Conservation (phyloP, 2,329 filamentous ascomycete species). For the Truncatella angustata region DNA sequence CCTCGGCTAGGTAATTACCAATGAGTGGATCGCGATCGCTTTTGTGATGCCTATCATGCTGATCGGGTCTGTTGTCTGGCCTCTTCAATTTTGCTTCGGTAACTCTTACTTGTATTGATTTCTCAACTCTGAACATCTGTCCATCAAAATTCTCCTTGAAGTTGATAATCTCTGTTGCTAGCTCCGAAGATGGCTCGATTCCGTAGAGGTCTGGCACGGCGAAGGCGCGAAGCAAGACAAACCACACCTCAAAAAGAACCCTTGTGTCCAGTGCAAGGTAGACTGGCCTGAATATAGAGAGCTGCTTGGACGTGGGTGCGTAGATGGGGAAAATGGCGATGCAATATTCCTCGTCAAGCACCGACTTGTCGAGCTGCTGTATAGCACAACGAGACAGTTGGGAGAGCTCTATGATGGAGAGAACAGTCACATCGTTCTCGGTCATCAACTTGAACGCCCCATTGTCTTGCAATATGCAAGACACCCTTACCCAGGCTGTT, state of each 20-base stretch:
- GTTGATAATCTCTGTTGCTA: conserved; percentile 41
- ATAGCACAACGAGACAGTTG: conserved; percentile 88
- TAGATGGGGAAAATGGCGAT: conserved; percentile 96
- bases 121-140: conserved; percentile 61
- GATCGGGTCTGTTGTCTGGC: conserved; percentile 24
- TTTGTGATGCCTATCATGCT: conserved; percentile 28
- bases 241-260: conserved; percentile 96
- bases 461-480: conserved; percentile 91
- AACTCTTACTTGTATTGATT: conserved; percentile 56
- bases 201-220: conserved; percentile 89
- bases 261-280: conserved; percentile 85
- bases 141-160: conserved; percentile 37
- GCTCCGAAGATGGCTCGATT: conserved; percentile 43
- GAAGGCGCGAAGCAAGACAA: conserved; percentile 86
- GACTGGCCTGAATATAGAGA: conserved; percentile 80
- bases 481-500: conserved; percentile 81
- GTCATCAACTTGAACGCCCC: conserved; percentile 89
- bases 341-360: conserved; percentile 89
- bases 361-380: conserved; percentile 85
- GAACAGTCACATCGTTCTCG: conserved; percentile 76
- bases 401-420: conserved; percentile 82
- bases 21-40: conserved; percentile 45
- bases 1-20: conserved; percentile 76
- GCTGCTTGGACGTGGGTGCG: conserved; percentile 67
- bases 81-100: conserved; percentile 61